Evolutionary conservation across 192 early-diverging fungal species (phyloP), one percentile per base, ranked within the genome.

Genomic region (Podila epigama): DNA sequence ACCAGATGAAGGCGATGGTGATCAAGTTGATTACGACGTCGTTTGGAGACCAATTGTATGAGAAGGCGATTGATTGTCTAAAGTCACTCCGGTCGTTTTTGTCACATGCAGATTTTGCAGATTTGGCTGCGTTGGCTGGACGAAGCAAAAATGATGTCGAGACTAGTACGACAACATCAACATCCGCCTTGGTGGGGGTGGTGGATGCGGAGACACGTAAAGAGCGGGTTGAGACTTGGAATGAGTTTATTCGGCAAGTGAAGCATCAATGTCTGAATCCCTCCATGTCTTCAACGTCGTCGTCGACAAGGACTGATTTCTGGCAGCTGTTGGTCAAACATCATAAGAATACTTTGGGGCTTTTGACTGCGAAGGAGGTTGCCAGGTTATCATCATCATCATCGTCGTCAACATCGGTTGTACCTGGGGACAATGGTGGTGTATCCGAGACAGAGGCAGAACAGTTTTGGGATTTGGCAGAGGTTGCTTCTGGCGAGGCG

Each of bases 61-160:
- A 73, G 31, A 92, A 89, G 63, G 88, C 87, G 2, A 40, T 89
- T 12, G 61, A 81, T 12, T 89, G 88, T 63, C 55, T 92, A 22
- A 73, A 79, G 42, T 79, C 70, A 12, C 61, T 92, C n/a, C 73
- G 90, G 13, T 32, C 13, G 51, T 66, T 66, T 25, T 31, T 75
- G 50, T 65, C 60, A 6, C n/a, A 51, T 56, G 11, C 31, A 9
- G 62, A 56, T 51, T 31, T 58, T 25, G 35, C 55, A 12, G 53
- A 69, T 33, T 9, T 60, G 28, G 32, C 35, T 18, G 32, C 31
- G 6, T 15, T 48, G n/a, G 44, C 44, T 10, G 44, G 44, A 22
- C 44, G 15, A 51, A 8, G 39, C n/a, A 29, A 28, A 27, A 22
- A 31, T 6, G 37, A 51, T 69, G 40, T 32, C 60, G 63, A 61